Percentiles rank a stretch among this genome's conserved stretches.
Conservation (phyloP, 306 rosid species). For the Crotalaria pallida region DNA sequence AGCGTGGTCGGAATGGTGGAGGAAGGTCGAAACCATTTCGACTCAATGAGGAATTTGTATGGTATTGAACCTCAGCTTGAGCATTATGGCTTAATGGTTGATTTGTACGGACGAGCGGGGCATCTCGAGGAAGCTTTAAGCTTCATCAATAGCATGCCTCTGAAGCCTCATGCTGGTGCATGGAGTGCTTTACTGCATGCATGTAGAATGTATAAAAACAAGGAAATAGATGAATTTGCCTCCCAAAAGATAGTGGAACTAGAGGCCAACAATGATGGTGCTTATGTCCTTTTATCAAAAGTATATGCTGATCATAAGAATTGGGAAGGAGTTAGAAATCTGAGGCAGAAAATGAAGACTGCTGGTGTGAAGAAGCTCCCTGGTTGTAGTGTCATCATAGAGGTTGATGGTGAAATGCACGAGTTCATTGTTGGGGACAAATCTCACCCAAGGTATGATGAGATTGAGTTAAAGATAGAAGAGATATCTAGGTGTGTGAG, state of each 20-base stretch:
- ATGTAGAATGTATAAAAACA: constrained; percentile 43
- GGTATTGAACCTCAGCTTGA: constrained; percentile 50
- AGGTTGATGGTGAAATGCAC: constrained; percentile 58
- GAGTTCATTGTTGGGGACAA: constrained; percentile 60
- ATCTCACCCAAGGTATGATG: constrained; percentile 43
- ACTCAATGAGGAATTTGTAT: constrained; percentile 40
- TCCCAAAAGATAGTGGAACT: constrained; percentile 42
- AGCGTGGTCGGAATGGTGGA: constrained; percentile 53
- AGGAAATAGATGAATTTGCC: constrained; percentile 47
- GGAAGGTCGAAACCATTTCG: constrained; percentile 45
- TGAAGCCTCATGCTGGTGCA: constrained; percentile 58
- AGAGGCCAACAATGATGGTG: constrained; percentile 48
- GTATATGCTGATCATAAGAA: constrained; percentile 53
- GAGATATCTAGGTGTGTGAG: constrained; percentile 46
- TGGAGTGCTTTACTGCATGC: constrained; percentile 69
- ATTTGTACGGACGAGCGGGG: constrained; percentile 59
- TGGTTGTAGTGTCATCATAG: constrained; percentile 65
- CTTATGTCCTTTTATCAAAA: constrained; percentile 54
- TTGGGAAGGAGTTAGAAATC: constrained; percentile 40
- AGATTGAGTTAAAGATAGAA: constrained; percentile 42
- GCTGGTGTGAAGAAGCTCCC: constrained; percentile 54
- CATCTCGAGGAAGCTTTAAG: constrained; percentile 46
- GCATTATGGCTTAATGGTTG: constrained; percentile 66
- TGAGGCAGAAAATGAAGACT: constrained; percentile 43
- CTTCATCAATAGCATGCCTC: constrained; percentile 53